Conservation (phyloP, 1,284 basidiomycete species). For the Lentinus polychrous region DNA sequence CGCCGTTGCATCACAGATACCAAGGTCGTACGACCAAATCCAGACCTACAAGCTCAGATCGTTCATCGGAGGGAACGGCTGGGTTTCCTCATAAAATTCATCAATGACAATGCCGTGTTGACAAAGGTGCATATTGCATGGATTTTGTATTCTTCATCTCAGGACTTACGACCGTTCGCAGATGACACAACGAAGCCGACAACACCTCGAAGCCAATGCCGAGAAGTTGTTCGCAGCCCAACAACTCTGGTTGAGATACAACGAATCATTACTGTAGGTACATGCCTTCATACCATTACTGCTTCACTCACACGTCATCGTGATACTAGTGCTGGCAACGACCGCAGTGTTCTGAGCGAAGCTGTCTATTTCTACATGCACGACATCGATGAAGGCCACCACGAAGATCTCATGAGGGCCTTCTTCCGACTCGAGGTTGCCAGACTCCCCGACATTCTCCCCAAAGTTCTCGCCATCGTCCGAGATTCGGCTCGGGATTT, state of each 20-base stretch:
- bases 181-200: conserved; percentile 77
- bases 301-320: neutral
- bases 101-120: conserved; percentile 79
- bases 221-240: conserved; percentile 83
- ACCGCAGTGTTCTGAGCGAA: conserved; percentile 55
- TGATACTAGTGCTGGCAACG: conserved; percentile 29
- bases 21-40: conserved; percentile 66
- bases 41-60: conserved; percentile 80
- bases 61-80: conserved; percentile 70
- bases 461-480: conserved; percentile 44
- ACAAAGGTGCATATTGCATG: conserved; percentile 45
- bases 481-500: conserved; percentile 33
- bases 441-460: conserved; percentile 52
- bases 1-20: conserved; percentile 39
- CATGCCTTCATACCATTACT: neutral
- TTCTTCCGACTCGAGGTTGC: conserved; percentile 78
- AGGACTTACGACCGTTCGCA: conserved; percentile 22
- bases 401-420: conserved; percentile 74
- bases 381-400: conserved; percentile 43
- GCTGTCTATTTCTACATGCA: conserved; percentile 62
- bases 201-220: conserved; percentile 77
- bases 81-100: conserved; percentile 79
- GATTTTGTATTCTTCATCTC: neutral
- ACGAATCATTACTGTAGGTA: conserved; percentile 59
- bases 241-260: conserved; percentile 82